Evolutionary conservation across 257 asterid genomes (phyloP).

Genomic region (Coffea eugenioides): DNA sequence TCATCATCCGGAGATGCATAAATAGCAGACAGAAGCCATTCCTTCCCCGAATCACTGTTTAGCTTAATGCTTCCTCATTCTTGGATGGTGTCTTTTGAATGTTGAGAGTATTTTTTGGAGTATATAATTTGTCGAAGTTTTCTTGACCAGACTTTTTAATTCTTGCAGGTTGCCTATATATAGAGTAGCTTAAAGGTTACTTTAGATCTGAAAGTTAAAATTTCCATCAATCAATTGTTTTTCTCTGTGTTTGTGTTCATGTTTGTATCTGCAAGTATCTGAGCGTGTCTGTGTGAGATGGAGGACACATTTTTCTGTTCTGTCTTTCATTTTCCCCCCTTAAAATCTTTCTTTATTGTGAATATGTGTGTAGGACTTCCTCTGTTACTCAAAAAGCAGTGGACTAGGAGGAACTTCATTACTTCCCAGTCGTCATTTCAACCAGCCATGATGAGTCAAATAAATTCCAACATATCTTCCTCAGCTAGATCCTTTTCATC

Average conservation of each 20-base stretch:
- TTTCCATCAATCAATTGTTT: not conserved
- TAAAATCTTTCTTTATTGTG: slow-evolving; percentile 10
- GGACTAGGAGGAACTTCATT: slow-evolving; percentile 34
- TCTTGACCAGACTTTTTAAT: not conserved
- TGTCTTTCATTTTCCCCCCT: too few species aligned
- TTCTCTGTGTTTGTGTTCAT: not conserved
- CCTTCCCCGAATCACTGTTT: not conserved
- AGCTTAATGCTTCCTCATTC: not conserved
- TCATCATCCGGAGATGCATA: too few species aligned
- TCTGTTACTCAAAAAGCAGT: slow-evolving; percentile 26
- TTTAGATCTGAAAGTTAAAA: not conserved
- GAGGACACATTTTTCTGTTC: not conserved
- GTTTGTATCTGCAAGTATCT: not conserved
- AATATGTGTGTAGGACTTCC: slow-evolving; percentile 48
- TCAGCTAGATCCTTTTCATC: slow-evolving; percentile 64
- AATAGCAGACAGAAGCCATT: too few species aligned
- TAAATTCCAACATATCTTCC: slow-evolving; percentile 30
- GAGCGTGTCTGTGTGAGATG: not conserved
- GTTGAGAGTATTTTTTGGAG: not conserved
- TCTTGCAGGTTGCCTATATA: not conserved
- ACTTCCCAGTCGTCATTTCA: slow-evolving; percentile 40
- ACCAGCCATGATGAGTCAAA: slow-evolving; percentile 34
- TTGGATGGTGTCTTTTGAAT: not conserved
- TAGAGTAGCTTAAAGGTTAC: not conserved
- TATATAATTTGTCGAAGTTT: not conserved